Percentiles rank a stretch among this genome's conserved stretches.
phyloP scores from a whole-genome alignment of 805 yeast genomes.

The Pachysolen tannophilus region DNA sequence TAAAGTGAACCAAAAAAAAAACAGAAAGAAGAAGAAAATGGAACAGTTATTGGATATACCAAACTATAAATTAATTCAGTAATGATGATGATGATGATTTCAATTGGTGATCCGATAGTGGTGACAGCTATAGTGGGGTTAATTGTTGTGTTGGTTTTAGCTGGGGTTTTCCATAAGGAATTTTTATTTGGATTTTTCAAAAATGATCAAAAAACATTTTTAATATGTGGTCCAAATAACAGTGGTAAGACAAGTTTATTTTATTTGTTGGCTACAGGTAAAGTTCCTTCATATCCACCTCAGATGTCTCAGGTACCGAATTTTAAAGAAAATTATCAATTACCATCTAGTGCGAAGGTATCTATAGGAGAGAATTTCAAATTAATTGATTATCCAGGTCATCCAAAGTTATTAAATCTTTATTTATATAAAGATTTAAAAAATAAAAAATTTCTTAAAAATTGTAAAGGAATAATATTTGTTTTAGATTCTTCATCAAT shows the following conservation, averaged over 20 bases:
- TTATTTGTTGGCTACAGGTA: conserved; percentile 13
- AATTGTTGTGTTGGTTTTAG: conserved; percentile 11
- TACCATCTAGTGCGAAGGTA: conserved; percentile 34
- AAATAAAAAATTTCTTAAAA: conserved; percentile 24
- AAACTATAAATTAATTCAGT: too few species aligned
- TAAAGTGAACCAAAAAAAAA: neutral
- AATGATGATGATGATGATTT: too few species aligned
- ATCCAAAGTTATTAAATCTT: conserved; percentile 58
- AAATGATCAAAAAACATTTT: conserved; percentile 11
- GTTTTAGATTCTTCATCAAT: conserved; percentile 69
- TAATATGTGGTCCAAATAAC: conserved; percentile 15
- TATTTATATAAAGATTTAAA: conserved; percentile 40
- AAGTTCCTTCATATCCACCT: conserved; percentile 20
- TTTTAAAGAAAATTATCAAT: conserved; percentile 23
- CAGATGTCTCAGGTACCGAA: conserved; percentile 49
- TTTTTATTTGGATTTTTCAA: conserved; percentile 9
- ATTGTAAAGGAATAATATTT: conserved; percentile 62
- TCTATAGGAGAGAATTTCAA: conserved; percentile 31
- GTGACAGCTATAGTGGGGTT: conserved; percentile 3
- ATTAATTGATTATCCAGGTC: conserved; percentile 86
- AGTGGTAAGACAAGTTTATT: conserved; percentile 18
- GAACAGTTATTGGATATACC: neutral
- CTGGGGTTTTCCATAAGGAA: conserved; percentile 9
- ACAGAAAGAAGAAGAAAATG: neutral
- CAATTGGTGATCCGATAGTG: neutral